Evolutionary conservation across 176 grass and related monocot genomes (phyloP), one percentile per base, ranked within the genome.

Genomic region (Triticum urartu): DNA sequence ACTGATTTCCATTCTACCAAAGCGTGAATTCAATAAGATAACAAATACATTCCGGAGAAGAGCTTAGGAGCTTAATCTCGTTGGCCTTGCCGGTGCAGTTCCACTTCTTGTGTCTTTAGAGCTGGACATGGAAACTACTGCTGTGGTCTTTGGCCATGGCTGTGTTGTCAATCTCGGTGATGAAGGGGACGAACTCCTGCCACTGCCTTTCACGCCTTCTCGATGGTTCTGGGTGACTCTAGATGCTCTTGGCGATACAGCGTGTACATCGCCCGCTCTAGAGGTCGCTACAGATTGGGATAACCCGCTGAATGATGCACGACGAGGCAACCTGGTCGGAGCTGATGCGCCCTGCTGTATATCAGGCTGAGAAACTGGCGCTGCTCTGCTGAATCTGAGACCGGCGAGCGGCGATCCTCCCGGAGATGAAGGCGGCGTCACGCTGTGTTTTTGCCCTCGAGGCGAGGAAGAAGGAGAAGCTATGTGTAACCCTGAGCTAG

Each of bases 51-150:
- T 50, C 56, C 9, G 69, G 20, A 11, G 9, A 52, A 83, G 30
- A 47, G 11, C 20, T 84, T 28, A 84, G 6, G 36, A 75, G 11
- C 82, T 84, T 20, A 84, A 76, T 65, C 82, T 75, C n/a, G 59
- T 64, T 50, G 71, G 71, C 26, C 71, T 75, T 48, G 71, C 26
- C 64, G 71, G 82, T 48, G 54, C 18, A 1, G 56, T 24, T 75
- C 56, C 70, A 84, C 24, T 64, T 70, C 21, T 83, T n/a, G 3
- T 83, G 22, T 21, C 70, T 84, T 40, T 75, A 0, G 70, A 75
- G 24, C 20, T n/a, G 56, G 56, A 75, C 15, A 38, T 9, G 20
- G 26, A 32, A 61, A 71, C 22, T 28, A 22, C 39, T 67, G 48
- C 1, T 20, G 22, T 2, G 34, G 32, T 9, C 34, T 43, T 61